Conservation (phyloP, 2,329 filamentous ascomycete species). For the Ceratocystis papillata region DNA sequence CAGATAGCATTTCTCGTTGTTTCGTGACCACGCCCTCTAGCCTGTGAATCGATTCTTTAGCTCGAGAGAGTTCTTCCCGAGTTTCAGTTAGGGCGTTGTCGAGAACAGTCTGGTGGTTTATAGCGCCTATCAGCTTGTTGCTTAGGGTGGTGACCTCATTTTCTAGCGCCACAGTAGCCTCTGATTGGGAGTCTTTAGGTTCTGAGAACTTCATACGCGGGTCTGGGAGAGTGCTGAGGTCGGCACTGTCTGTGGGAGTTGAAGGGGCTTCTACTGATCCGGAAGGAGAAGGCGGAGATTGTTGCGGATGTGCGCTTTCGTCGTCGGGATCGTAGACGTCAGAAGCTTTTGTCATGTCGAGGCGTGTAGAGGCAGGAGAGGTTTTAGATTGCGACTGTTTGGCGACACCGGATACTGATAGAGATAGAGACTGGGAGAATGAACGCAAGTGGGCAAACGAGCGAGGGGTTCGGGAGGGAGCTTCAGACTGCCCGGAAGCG, state of each 20-base stretch:
- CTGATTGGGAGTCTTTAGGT: not conserved
- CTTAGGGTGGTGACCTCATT: conserved; percentile 80
- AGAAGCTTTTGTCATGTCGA: conserved; percentile 18
- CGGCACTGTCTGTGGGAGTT: conserved; percentile 43
- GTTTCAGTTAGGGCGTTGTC: conserved; percentile 79
- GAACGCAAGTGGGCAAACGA: conserved; percentile 21
- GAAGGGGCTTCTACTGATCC: not conserved
- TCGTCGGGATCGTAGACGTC: conserved; percentile 24
- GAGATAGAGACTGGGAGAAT: conserved; percentile 22
- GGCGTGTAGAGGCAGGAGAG: conserved; percentile 16
- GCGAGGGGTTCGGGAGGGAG: conserved; percentile 20
- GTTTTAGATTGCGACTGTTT: conserved; percentile 8
- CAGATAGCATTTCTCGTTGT: conserved; percentile 60
- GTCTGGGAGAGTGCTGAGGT: conserved; percentile 59
- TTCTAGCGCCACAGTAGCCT: conserved; percentile 33
- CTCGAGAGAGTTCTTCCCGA: conserved; percentile 68
- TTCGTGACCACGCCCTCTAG: conserved; percentile 57
- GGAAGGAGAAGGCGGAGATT: conserved; percentile 14
- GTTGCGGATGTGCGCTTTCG: conserved; percentile 18
- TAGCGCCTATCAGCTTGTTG: conserved; percentile 92
- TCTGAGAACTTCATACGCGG: conserved; percentile 43
- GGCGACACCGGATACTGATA: conserved; percentile 3
- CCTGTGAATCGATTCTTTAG: conserved; percentile 54
- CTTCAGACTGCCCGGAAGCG: conserved; percentile 17
- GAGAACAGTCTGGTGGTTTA: conserved; percentile 87